Base-by-base conservation (phyloP, 768 basidiomycete species). In the Lentinula raphanica region DNA sequence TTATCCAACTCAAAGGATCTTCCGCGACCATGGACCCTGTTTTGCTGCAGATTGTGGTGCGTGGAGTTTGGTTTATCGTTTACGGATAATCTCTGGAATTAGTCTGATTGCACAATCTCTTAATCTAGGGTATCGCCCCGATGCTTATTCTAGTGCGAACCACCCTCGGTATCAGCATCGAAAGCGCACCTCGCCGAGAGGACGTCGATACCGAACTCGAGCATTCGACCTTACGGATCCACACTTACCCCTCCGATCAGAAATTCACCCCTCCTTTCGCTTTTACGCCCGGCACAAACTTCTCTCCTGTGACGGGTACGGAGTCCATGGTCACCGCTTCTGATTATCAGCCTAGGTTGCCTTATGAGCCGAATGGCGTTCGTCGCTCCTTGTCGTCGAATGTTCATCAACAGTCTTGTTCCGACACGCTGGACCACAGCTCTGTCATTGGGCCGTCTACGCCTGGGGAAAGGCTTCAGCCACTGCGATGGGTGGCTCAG, bases 21-120 rank as follows among this genome's bases (percentile, higher is more conserved):
- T 12, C 44, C 29, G 54, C 54, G 4, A 42, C 54, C 17, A 56
- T 56, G 54, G 40, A 27, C 36, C 28, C 28, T 21, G 32, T 56
- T 25, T 29, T 56, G 15, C 54, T 56, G 2, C 54, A 56, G 4
- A 56, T 56, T 32, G 54, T 45, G 27, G 54, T 56, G 32, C 39
- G 54, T 45, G 23, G 35, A 23, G n/a, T 27, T 39, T 9, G 23
- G 21, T 19, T 38, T 5, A 7, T 36, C 4, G 11, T 6, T 19
- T 8, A 4, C 6, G 1, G 3, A 35, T 35, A 7, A 35, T 13
- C 32, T 35, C 32, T 19, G 13, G 7, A 38, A 9, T 36, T 15
- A 12, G 17, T 40, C 23, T 53, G 2, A n/a, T 25, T 17, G 23
- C 21, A 35, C 17, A 39, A n/a, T 53, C 11, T 12, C 23, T 6